These are phyloP conservation scores for Ustilaginoidea virens DNA, from an alignment of 2,329 filamentous ascomycete species.

Conservation along the genomic window DNA sequence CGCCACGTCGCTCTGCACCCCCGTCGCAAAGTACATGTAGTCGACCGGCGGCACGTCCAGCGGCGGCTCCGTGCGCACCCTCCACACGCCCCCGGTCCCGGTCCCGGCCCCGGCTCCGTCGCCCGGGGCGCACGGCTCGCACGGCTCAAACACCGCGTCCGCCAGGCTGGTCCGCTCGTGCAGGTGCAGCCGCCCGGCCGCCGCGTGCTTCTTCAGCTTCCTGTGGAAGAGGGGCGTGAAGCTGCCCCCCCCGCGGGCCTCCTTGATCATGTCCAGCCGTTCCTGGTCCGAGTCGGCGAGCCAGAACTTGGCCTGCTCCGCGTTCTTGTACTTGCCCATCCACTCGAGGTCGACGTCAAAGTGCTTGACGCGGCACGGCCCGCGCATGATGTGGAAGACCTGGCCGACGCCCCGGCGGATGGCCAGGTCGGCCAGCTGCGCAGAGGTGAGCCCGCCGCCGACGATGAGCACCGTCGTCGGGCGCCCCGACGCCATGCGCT, in stretches of 20 bases:
- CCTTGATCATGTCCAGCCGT: slow-evolving; percentile 47
- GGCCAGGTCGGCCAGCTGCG: slow-evolving; percentile 54
- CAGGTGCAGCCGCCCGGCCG: slow-evolving; percentile 34
- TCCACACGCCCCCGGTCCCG: slow-evolving; percentile 14
- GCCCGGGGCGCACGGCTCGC: no score
- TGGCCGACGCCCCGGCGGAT: slow-evolving; percentile 48
- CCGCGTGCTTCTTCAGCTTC: slow-evolving; percentile 45
- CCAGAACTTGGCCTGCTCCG: slow-evolving; percentile 64
- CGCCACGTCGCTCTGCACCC: slow-evolving; percentile 47
- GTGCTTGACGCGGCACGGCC: slow-evolving; percentile 46
- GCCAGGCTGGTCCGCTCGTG: slow-evolving; percentile 41
- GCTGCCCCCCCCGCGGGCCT: slow-evolving; percentile 60
- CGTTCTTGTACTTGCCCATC: slow-evolving; percentile 73
- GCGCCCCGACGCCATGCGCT: slow-evolving; percentile 32
- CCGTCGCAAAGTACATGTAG: slow-evolving; percentile 65
- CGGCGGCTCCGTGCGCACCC: slow-evolving; percentile 35
- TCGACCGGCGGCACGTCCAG: slow-evolving; percentile 41
- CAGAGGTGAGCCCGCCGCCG: slow-evolving; percentile 62
- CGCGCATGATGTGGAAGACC: slow-evolving; percentile 56
- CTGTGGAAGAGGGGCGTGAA: slow-evolving; percentile 55
- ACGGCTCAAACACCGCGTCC: slow-evolving; percentile 35
- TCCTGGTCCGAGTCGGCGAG: slow-evolving; percentile 56
- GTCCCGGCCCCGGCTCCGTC: slow-evolving; percentile 19
- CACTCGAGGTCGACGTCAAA: slow-evolving; percentile 65
- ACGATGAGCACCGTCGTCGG: slow-evolving; percentile 54